These are phyloP conservation scores for Tricholoma saponaceum DNA, from an alignment of 768 basidiomycete genomes.

Conservation along the genomic window DNA sequence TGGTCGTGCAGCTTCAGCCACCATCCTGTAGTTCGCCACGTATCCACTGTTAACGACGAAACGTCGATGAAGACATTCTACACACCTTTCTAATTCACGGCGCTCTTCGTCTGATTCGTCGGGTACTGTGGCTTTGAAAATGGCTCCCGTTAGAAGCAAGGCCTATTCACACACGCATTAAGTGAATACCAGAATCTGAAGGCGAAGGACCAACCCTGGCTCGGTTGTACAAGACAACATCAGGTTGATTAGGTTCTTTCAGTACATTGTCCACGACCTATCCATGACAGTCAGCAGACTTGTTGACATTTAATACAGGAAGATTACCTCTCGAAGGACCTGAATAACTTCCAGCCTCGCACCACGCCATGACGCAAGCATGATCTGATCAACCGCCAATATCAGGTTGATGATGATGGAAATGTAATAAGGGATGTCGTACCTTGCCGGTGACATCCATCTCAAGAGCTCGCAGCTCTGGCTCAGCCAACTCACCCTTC, in stretches of 20 bases:
- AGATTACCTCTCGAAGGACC: slow-evolving; percentile 65
- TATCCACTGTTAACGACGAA: not conserved
- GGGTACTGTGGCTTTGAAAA: slow-evolving; percentile 81
- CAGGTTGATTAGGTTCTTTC: slow-evolving; percentile 71
- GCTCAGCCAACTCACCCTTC: slow-evolving; percentile 86
- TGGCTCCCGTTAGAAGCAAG: slow-evolving; percentile 81
- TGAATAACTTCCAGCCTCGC: slow-evolving; percentile 93
- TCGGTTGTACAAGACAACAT: slow-evolving; percentile 68
- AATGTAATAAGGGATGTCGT: slow-evolving; percentile 8
- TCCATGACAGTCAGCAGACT: slow-evolving; percentile 18
- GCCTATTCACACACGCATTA: slow-evolving; percentile 42
- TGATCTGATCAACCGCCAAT: slow-evolving; percentile 46
- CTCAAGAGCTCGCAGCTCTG: slow-evolving; percentile 81
- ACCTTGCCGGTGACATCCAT: slow-evolving; percentile 93
- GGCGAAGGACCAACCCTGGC: slow-evolving; percentile 60
- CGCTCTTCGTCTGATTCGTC: slow-evolving; percentile 94
- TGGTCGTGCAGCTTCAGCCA: slow-evolving; percentile 78
- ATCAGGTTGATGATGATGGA: not conserved
- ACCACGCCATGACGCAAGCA: slow-evolving; percentile 97
- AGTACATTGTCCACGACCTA: slow-evolving; percentile 83
- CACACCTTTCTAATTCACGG: slow-evolving; percentile 87
- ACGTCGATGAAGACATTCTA: not conserved
- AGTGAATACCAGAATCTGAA: not conserved
- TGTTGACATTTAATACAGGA: not conserved
- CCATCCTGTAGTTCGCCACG: slow-evolving; percentile 51